Base-by-base conservation (phyloP, 2,329 filamentous ascomycete species). In the Verticillium klebahnii region DNA sequence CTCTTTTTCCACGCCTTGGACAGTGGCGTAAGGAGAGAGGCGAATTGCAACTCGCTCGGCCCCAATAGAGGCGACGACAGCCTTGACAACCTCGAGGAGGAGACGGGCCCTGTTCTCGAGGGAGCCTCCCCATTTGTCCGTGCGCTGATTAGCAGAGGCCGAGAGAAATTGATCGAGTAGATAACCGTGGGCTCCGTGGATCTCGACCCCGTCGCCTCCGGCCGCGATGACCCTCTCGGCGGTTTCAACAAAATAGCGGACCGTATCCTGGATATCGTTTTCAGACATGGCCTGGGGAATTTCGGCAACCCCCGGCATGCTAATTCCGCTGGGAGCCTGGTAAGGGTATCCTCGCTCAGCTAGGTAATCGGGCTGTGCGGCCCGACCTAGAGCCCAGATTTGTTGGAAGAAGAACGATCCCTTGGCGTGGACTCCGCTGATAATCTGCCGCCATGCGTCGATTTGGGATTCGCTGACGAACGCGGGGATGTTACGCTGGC, bases 201-300 rank as follows among this genome's bases (percentile, higher is more conserved):
- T 71, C 65, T 91, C 89, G 61, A 91, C 83, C 6, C 82, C 84
- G 68, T 91, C 88, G 52, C 85, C 85, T 0, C 88, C 89, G 6
- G 82, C 83, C 57, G 80, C 78, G 2, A 89, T 69, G 1, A 87
- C 80, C 25, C 82, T 73, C 64, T 80, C 77, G 1, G 78, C 73
- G 1, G 78, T 77, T 0, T 76, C 80, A 2, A 78, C 80, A 73
- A 81, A 90, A 0, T 81, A 81, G 4, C 72, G 71, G 72, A 89
- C 89, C 63, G 87, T 77, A 3, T 80, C 72, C 61, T 84, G 76
- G 61, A 91, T 91, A 39, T 90, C 86, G 3, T 80, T 72, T 32
- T 82, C 75, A 0, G 83, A 86, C 82, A 91, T 83, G n/a, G 79
- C 87, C 63, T 81, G 83, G 11, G 32, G 1, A 88, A 87, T 34